Conservation (phyloP, 2,329 filamentous ascomycete genomes). For the Exophiala xenobiotica region DNA sequence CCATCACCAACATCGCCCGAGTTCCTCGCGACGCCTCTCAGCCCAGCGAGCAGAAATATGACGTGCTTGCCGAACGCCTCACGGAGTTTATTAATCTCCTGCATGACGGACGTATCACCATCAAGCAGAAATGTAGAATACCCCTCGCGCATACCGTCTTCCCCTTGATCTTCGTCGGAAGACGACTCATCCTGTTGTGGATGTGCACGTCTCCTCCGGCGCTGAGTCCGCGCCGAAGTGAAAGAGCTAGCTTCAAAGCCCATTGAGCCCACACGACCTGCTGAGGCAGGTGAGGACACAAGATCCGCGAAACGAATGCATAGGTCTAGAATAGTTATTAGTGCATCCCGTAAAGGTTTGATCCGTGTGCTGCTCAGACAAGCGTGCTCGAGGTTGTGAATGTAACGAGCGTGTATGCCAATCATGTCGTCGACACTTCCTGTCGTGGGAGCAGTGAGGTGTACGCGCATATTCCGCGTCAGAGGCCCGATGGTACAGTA, state of each 20-base stretch:
- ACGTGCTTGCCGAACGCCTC: conserved; percentile 64
- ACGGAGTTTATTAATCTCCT: conserved; percentile 58
- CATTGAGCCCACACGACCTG: not conserved
- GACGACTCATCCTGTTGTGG: conserved; percentile 17
- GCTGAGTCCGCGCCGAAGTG: conserved; percentile 23
- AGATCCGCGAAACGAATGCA: conserved; percentile 67
- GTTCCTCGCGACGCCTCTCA: conserved; percentile 55
- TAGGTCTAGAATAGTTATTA: conserved; percentile 75
- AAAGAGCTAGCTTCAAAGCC: conserved; percentile 24
- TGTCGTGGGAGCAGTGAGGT: conserved; percentile 60
- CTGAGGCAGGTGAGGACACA: conserved; percentile 21
- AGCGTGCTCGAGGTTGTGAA: conserved; percentile 63
- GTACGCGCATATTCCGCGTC: conserved; percentile 55
- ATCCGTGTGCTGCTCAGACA: conserved; percentile 69
- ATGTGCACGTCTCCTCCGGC: conserved; percentile 13
- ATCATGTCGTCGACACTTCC: conserved; percentile 82
- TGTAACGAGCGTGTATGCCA: conserved; percentile 62
- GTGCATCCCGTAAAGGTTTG: conserved; percentile 66
- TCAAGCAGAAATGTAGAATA: conserved; percentile 43
- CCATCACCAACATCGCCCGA: conserved; percentile 18
- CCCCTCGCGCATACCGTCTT: conserved; percentile 33
- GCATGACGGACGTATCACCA: conserved; percentile 42
- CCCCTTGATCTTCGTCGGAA: conserved; percentile 31
- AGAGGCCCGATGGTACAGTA: conserved; percentile 68
- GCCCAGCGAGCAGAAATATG: conserved; percentile 68